phyloP scores from a whole-genome alignment of 441 rosid genomes.

The Viola pubescens region DNA sequence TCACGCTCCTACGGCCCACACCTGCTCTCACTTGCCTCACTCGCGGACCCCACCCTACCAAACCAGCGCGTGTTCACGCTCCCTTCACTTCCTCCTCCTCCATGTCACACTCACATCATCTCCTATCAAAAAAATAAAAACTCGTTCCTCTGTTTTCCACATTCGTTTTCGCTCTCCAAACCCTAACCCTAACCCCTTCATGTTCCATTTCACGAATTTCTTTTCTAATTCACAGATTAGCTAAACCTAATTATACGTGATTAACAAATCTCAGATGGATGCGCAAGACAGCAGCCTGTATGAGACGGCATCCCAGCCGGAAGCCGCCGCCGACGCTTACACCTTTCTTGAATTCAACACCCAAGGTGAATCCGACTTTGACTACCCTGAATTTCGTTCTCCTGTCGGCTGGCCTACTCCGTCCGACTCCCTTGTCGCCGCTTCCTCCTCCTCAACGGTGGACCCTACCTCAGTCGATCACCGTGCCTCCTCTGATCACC shows the following conservation, averaged over 20 bases:
- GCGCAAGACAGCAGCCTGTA: slow-evolving; percentile 59
- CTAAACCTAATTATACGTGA: background rate
- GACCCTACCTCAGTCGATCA: slow-evolving; percentile 66
- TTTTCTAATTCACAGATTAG: background rate
- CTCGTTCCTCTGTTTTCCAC: slow-evolving; percentile 8
- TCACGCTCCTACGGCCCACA: background rate
- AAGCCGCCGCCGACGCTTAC: slow-evolving; percentile 74
- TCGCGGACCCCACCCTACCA: background rate
- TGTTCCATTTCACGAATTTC: background rate
- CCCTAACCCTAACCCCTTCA: slow-evolving; percentile 39
- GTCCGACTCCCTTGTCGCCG: slow-evolving; percentile 61
- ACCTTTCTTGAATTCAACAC: slow-evolving; percentile 93
- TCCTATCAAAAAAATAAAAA: background rate
- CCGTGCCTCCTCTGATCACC: slow-evolving; percentile 35
- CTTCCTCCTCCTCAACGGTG: slow-evolving; percentile 27
- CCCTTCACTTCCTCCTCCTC: background rate
- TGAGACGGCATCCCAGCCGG: slow-evolving; percentile 97
- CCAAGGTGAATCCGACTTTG: slow-evolving; percentile 93
- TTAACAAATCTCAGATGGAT: slow-evolving; percentile 41
- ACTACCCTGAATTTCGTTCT: slow-evolving; percentile 84
- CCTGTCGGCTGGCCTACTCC: slow-evolving; percentile 83
- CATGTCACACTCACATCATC: background rate
- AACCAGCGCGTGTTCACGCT: slow-evolving; percentile 12
- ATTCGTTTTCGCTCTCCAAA: slow-evolving; percentile 26
- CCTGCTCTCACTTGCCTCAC: background rate